Evolutionary conservation across 169 alveolate species (phyloP), one percentile per base, ranked within the genome.

Genomic region (Plasmodium ovale): DNA sequence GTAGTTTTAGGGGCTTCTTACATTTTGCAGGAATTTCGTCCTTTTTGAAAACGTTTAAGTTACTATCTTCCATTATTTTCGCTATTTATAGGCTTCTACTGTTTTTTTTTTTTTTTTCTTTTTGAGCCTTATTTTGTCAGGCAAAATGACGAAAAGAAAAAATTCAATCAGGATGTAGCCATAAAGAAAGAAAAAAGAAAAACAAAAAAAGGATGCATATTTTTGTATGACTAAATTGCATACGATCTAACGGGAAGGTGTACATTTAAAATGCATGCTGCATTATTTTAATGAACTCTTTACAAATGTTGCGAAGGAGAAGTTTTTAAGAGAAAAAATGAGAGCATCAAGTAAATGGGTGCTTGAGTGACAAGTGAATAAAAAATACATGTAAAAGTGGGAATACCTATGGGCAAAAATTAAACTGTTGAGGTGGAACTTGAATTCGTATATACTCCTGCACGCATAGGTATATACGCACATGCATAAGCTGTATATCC

Each of bases 1-100:
- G 53, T 72, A 23, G 27, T 44, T 58, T 82, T 67, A n/a, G n/a
- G 21, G 37, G 56, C 21, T 65, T 53, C 74, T 68, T 85, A 85
- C 91, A 85, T 72, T 85, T 85, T 56, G 91, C 91, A 31, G 91
- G 91, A 39, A 85, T 42, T 68, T 85, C 91, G 35, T 70, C 87
- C 23, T 67, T 58, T 54, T 69, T 85, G 69, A 85, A 59, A 85
- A 54, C 25, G 51, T 39, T 70, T 68, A 58, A 29, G 10, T 82
- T 23, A 64, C 53, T 71, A 68, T 85, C 87, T 56, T 69, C 87
- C 74, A 68, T 84, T 42, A 25, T 51, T 67, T 79, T 27, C 3
- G 16, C 3, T 51, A 70, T 27, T 25, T 19, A 59, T 0, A 9
- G 44, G 44, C 2, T 5, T 23, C 2, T 59, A 25, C 5, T 29